These are phyloP conservation scores for Rhynchosporium graminicola DNA, from an alignment of 2,329 filamentous ascomycete species.

Conservation along the genomic window DNA sequence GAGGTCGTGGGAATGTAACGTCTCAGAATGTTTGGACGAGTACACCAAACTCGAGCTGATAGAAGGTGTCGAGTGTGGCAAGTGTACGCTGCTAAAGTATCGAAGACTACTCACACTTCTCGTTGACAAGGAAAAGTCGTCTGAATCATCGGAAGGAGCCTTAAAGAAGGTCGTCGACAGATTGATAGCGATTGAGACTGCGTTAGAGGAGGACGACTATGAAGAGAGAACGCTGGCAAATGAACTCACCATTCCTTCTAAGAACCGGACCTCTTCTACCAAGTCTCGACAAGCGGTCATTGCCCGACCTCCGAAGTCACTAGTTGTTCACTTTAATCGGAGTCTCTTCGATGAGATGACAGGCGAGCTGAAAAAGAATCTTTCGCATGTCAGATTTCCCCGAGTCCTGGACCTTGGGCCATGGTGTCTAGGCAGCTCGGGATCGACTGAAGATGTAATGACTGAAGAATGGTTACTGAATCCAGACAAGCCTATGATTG, in stretches of 20 bases:
- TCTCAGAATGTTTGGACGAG: conserved; percentile 78
- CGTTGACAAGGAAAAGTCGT: conserved; percentile 44
- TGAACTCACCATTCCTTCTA: conserved; percentile 65
- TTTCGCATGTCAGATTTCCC: conserved; percentile 76
- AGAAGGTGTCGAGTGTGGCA: conserved; percentile 85
- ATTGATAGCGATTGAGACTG: conserved; percentile 66
- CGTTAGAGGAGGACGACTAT: conserved; percentile 78
- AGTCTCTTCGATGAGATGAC: conserved; percentile 87
- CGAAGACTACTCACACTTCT: conserved; percentile 52
- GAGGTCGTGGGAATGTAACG: conserved; percentile 60
- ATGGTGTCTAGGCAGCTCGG: conserved; percentile 75
- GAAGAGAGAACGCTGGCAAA: conserved; percentile 65
- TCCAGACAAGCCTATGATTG: conserved; percentile 72
- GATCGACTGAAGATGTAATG: conserved; percentile 32
- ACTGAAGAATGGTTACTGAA: conserved; percentile 71
- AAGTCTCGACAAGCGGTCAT: conserved; percentile 91
- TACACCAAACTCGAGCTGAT: conserved; percentile 86
- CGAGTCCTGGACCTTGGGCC: conserved; percentile 70
- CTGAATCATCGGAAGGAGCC: conserved; percentile 30
- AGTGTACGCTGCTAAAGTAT: conserved; percentile 75
- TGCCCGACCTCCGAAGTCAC: conserved; percentile 74
- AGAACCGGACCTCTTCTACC: conserved; percentile 71
- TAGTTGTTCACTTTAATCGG: conserved; percentile 87
- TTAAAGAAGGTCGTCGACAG: conserved; percentile 49
- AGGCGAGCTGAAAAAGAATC: conserved; percentile 80